Conservation (phyloP, 163 green algal genomes). For the Picocystis sp. region DNA sequence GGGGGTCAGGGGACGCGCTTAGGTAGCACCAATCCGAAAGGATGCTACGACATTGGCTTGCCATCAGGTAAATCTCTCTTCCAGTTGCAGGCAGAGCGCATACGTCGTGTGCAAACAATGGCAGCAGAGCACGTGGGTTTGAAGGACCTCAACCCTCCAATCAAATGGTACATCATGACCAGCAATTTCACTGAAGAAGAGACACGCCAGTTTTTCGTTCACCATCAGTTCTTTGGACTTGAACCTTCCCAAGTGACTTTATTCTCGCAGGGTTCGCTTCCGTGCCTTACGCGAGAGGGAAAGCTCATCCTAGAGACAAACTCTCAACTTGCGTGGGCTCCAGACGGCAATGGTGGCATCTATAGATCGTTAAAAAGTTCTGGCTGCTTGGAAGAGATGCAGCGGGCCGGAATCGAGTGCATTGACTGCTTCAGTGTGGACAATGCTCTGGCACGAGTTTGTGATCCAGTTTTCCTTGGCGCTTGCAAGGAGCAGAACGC, state of each 20-base stretch:
- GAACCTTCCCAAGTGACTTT: conserved; percentile 48
- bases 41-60: conserved; percentile 89
- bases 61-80: conserved; percentile 84
- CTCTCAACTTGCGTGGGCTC: conserved; percentile 45
- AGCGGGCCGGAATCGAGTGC: conserved; percentile 44
- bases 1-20: conserved; percentile 90
- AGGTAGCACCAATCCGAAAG: conserved; percentile 67
- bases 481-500: conserved; percentile 41
- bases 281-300: conserved; percentile 57
- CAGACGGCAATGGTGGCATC: conserved; percentile 89
- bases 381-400: conserved; percentile 38
- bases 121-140: conserved; percentile 11
- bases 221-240: conserved; percentile 55
- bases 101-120: conserved; percentile 50
- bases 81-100: conserved; percentile 70
- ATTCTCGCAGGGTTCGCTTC: conserved; percentile 71
- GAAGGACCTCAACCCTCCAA: conserved; percentile 2
- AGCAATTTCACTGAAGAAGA: conserved; percentile 60
- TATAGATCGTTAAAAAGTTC: conserved; percentile 51
- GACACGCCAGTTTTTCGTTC: conserved; percentile 58
- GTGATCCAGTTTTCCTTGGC: conserved; percentile 68
- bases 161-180: conserved; percentile 84
- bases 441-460: conserved; percentile 70
- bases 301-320: conserved; percentile 53
- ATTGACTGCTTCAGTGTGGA: conserved; percentile 85